Evolutionary conservation across 495 filamentous ascomycete species (phyloP), one percentile per base, ranked within the genome.

Genomic region (Pseudevernia furfuracea): DNA sequence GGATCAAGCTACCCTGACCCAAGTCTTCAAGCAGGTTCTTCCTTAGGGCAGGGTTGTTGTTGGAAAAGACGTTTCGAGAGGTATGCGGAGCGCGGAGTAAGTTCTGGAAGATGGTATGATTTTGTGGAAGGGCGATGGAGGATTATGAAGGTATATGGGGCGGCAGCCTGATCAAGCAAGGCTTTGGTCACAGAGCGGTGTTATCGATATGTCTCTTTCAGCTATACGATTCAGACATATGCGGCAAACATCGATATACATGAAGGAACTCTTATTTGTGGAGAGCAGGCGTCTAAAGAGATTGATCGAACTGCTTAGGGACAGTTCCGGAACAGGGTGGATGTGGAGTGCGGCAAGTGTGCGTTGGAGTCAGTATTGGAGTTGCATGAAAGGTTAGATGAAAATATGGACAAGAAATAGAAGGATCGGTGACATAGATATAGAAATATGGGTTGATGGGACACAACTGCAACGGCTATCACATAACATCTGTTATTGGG

Each of bases 391-490:
- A 62, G 25, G 28, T 32, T 11, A 52, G 4, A 8, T 21, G 21
- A 44, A 57, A 43, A 19, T 63, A 57, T 57, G 15, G 23, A 63
- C 52, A 63, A 44, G 61, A 63, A 63, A 32, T 23, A 34, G 49
- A 63, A 58, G 38, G 19, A 10, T 19, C 28, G 17, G 61, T 3
- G 14, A 14, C 28, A n/a, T 25, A 17, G n/a, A 34, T 36, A 63
- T 57, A 9, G 12, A 32, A 21, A 23, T 5, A 43, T 34, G 32
- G 21, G 37, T 56, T 28, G 38, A 25, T 37, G 37, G 28, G 52
- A 30, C 23, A n/a, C 28, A 57, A 46, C 34, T 41, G 28, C n/a
- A 43, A 63, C 11, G 9, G 7, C 5, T 43, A 34, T 34, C 23
- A 17, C 28, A 37, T 4, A 39, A 34, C 23, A 12, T 58, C 6